Base-by-base conservation (phyloP, 169 alveolate genomes). In the Theileria parva region DNA sequence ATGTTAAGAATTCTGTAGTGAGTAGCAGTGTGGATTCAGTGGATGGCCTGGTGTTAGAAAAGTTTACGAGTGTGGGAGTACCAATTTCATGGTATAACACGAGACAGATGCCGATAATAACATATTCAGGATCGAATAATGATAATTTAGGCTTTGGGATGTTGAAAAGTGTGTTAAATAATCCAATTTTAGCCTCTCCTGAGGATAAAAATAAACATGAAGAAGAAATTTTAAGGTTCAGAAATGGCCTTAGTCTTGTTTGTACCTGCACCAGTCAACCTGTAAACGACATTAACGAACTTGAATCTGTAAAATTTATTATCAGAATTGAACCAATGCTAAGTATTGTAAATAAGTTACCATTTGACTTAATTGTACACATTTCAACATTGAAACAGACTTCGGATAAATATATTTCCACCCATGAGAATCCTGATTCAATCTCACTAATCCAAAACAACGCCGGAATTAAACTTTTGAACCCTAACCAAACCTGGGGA, bases 41-140 rank as follows among this genome's bases (percentile, higher is more conserved):
- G 13, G 59, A 71, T 19, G 81, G 64, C 12, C 4, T 83, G 64
- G 51, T 48, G 27, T 59, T 83, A 11, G 81, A 83, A 25, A 78
- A 81, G 55, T 77, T 19, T 68, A 66, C 89, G 51, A 77, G 86
- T 65, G 60, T 78, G 9, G 32, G 83, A 30, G 70, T 83, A 11
- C 89, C 89, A 5, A 23, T 83, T 32, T 73, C 85, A 44, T 83
- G 89, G 89, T 83, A 68, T 32, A 65, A 74, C 11, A 75, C 60
- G 12, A 77, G 67, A 1, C 23, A 60, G 61, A 67, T 64, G 86
- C 89, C 89, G 25, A 15, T 27, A 19, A 63, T 63, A 63, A 63
- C 71, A 15, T 63, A 63, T 39, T 17, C 51, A 1, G 66, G 37
- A 3, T 19, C 66, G 0, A 19, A 21, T 21, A 57, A 57, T 57